Conservation (phyloP, 371 early-diverging fungal species). For the Batrachochytrium dendrobatidis region DNA sequence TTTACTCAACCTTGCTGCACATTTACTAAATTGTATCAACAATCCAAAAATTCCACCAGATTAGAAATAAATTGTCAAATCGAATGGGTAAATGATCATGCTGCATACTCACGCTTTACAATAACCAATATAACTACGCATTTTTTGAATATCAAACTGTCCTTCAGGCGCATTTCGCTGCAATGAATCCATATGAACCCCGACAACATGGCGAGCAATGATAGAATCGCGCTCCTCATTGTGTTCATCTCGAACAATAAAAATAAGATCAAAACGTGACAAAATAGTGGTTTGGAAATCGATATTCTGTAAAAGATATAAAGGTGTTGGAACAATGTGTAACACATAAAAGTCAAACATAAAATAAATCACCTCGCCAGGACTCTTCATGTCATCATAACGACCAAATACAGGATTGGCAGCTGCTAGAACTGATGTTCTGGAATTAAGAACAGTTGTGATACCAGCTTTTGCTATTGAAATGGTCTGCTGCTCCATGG, state of each 20-base stretch:
- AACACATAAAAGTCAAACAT: background rate
- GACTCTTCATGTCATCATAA: constrained; percentile 97
- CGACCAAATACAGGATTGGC: constrained; percentile 99
- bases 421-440: constrained; percentile 98
- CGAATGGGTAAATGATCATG: background rate
- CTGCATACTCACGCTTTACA: constrained; percentile 72
- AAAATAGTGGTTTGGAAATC: constrained; percentile 99
- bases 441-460: constrained; percentile 97
- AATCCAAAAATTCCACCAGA: background rate
- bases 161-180: constrained; percentile 19
- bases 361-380: constrained; percentile 66
- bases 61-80: too few relatives aligned
- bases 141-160: constrained; percentile 84
- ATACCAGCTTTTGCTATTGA: constrained; percentile 99
- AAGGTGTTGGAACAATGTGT: constrained; percentile 84
- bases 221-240: constrained; percentile 56
- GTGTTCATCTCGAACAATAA: constrained; percentile 64
- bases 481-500: constrained; percentile 99
- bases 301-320: constrained; percentile 66
- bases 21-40: constrained; percentile 49
- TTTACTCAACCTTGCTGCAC: constrained; percentile 83
- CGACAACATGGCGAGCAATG: constrained; percentile 88
- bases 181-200: constrained; percentile 74
- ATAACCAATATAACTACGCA: constrained; percentile 91
- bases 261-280: constrained; percentile 97